Conservation (phyloP, 1,284 basidiomycete species). For the Xanthoconium separans region DNA sequence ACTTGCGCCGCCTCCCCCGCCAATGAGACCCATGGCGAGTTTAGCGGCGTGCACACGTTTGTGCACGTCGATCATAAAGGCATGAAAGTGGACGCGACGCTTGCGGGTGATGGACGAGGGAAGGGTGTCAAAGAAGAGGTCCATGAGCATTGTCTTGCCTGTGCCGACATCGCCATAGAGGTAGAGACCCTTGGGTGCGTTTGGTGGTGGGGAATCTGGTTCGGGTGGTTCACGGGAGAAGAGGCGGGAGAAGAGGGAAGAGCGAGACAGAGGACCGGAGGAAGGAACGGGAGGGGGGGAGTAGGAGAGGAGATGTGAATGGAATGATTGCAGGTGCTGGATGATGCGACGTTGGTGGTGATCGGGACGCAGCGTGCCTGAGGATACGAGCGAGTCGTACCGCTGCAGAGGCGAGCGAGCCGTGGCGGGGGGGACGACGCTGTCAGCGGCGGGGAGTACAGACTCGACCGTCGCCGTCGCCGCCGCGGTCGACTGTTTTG, state of each 20-base stretch:
- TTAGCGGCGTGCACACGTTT: slow-evolving; percentile 87
- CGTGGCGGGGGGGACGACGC: too few species aligned
- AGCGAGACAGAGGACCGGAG: slow-evolving; percentile 1
- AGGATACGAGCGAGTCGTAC: slow-evolving; percentile 74
- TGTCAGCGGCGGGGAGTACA: not conserved
- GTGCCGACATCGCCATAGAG: slow-evolving; percentile 98
- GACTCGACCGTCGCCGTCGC: not conserved
- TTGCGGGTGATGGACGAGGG: slow-evolving; percentile 75
- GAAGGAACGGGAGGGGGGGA: slow-evolving; percentile 58
- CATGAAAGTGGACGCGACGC: slow-evolving; percentile 93
- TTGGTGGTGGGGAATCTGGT: slow-evolving; percentile 43
- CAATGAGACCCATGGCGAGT: slow-evolving; percentile 56
- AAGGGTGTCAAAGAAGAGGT: slow-evolving; percentile 91
- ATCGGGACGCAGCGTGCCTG: slow-evolving; percentile 76
- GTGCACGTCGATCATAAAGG: slow-evolving; percentile 99
- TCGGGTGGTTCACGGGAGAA: slow-evolving; percentile 49
- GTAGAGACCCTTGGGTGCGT: slow-evolving; percentile 87
- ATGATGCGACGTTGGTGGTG: slow-evolving; percentile 86
- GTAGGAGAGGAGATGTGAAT: slow-evolving; percentile 75
- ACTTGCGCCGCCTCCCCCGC: slow-evolving; percentile 25
- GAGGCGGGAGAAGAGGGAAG: slow-evolving; percentile 52
- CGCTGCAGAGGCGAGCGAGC: slow-evolving; percentile 53
- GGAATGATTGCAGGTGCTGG: slow-evolving; percentile 75
- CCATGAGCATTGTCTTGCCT: slow-evolving; percentile 99
- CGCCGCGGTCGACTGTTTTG: slow-evolving; percentile 16